These are phyloP conservation scores for Lasiodiplodia hormozganensis DNA, from an alignment of 2,329 filamentous ascomycete species.

Conservation along the genomic window DNA sequence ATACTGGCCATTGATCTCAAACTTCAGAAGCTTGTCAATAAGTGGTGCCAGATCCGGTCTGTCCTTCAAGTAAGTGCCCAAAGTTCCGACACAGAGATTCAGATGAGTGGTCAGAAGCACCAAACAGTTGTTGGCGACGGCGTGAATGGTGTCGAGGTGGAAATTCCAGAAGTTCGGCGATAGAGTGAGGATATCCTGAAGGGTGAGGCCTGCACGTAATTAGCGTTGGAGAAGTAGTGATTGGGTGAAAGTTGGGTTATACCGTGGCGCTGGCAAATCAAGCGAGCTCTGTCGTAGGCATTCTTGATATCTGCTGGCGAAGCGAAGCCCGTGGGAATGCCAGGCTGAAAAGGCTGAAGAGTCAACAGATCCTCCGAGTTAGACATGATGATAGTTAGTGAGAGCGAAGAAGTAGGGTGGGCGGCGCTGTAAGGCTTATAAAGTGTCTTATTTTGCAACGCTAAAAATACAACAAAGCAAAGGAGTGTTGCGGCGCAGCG, in stretches of 20 bases:
- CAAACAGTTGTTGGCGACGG: constrained; percentile 7
- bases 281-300: constrained; percentile 4
- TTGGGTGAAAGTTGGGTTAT: not conserved
- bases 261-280: constrained; percentile 4
- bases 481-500: not conserved
- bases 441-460: not conserved
- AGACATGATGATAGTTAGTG: not conserved
- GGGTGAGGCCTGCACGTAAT: not conserved
- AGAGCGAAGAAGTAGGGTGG: not conserved
- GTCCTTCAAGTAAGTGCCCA: constrained; percentile 12
- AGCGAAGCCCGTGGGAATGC: not conserved
- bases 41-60: constrained; percentile 32
- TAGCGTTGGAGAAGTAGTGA: not conserved
- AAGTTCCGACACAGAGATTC: constrained; percentile 43
- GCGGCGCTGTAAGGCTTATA: not conserved
- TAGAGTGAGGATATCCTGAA: not conserved
- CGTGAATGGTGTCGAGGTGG: constrained; percentile 3
- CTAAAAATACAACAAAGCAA: constrained; percentile 6
- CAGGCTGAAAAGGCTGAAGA: not conserved
- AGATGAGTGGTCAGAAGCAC: constrained; percentile 39
- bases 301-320: not conserved
- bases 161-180: constrained; percentile 8
- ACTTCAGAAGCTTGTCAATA: constrained; percentile 33
- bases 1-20: constrained; percentile 43
- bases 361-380: not conserved